Evolutionary conservation across 345 rosid species (phyloP).

Genomic region (Populus deltoides): DNA sequence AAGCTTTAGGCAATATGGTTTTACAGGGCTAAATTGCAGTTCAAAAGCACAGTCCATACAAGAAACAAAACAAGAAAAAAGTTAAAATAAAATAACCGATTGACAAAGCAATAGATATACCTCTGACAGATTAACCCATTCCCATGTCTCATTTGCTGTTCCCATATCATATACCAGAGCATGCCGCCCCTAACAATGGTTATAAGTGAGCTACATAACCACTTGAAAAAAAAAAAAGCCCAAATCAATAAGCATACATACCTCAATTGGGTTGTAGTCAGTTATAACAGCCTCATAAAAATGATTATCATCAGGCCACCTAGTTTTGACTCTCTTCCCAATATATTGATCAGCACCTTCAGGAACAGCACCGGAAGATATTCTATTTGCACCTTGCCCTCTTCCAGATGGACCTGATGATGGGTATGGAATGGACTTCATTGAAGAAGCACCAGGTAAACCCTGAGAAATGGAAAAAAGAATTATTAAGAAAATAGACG

Average conservation of each 20-base stretch:
- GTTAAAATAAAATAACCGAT: not conserved
- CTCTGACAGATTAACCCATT: slow-evolving; percentile 90
- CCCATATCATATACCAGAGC: slow-evolving; percentile 81
- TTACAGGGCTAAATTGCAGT: not conserved
- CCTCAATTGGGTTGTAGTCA: slow-evolving; percentile 60
- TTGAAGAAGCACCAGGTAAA: slow-evolving; percentile 55
- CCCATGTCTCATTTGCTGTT: slow-evolving; percentile 77
- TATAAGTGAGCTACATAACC: slow-evolving; percentile 1
- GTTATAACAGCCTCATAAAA: slow-evolving; percentile 87
- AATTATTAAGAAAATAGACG: not conserved
- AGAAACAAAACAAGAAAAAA: not conserved
- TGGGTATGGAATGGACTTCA: slow-evolving; percentile 52
- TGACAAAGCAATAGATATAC: slow-evolving; percentile 28
- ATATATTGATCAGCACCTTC: slow-evolving; percentile 52
- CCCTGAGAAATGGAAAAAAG: slow-evolving; percentile 38
- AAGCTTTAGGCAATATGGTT: not conserved
- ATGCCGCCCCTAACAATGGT: slow-evolving; percentile 60
- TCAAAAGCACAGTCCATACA: not conserved
- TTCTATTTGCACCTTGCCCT: slow-evolving; percentile 56
- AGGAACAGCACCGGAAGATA: slow-evolving; percentile 42
- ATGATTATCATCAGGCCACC: slow-evolving; percentile 94
- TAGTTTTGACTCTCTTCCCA: slow-evolving; percentile 74
- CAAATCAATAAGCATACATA: slow-evolving; percentile 25
- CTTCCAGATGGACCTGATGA: slow-evolving; percentile 57
- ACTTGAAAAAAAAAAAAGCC: slow-evolving; percentile 2